These are phyloP conservation scores for Podospora pseudopauciseta DNA, from an alignment of 495 filamentous ascomycete species.

Conservation along the genomic window DNA sequence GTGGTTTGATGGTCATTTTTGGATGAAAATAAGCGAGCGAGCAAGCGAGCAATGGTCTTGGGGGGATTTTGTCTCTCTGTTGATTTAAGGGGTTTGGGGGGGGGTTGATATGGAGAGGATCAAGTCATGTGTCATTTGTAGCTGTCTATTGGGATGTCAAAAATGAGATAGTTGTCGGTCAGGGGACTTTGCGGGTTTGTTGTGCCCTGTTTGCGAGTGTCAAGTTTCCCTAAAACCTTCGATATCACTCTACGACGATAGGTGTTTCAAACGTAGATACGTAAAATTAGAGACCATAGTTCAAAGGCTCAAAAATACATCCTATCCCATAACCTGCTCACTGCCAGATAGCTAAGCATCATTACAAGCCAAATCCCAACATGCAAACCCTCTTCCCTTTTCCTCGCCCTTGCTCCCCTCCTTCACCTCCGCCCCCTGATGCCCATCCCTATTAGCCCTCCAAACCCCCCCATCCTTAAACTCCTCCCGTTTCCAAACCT, in stretches of 20 bases:
- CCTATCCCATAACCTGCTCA: no score
- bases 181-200: not conserved
- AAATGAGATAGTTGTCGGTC: slow-evolving; percentile 2
- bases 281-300: no score
- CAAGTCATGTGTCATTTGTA: not conserved
- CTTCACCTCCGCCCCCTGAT: slow-evolving; percentile 44
- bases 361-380: no score
- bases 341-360: no score
- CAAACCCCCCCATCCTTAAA: slow-evolving; percentile 86
- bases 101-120: not conserved
- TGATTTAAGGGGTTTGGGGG: not conserved
- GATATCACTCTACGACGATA: no score
- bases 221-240: no score
- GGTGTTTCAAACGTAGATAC: no score
- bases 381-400: no score
- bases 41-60: not conserved
- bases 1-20: not conserved
- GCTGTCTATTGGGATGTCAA: not conserved
- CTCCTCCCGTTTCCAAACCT: slow-evolving; percentile 95
- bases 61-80: not conserved
- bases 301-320: no score
- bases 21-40: not conserved
- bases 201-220: no score
- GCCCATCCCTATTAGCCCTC: slow-evolving; percentile 85
- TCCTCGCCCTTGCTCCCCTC: not conserved